phyloP scores from a whole-genome alignment of 495 filamentous ascomycete genomes.

The Trichocladium antarcticum region DNA sequence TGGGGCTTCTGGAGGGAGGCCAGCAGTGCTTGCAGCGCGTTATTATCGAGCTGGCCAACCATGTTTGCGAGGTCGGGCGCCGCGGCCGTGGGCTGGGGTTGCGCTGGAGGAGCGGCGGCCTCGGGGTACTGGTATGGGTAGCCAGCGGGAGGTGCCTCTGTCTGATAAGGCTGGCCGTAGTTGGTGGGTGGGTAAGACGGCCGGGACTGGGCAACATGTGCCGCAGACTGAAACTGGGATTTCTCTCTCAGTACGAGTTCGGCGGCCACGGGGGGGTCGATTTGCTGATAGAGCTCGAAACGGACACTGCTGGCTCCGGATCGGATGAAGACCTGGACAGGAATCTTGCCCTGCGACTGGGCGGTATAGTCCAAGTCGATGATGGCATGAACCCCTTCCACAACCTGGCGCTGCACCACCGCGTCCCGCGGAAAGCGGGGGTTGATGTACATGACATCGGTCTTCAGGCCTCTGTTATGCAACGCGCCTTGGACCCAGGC shows the following conservation, averaged over 20 bases:
- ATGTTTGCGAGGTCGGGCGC: constrained; percentile 44
- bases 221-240: constrained; percentile 22
- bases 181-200: constrained; percentile 12
- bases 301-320: constrained; percentile 55
- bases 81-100: constrained; percentile 29
- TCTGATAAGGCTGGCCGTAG: constrained; percentile 17
- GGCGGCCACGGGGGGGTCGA: constrained; percentile 65
- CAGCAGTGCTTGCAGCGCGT: constrained; percentile 61
- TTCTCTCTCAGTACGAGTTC: constrained; percentile 73
- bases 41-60: constrained; percentile 53
- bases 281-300: constrained; percentile 73
- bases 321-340: constrained; percentile 77
- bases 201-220: constrained; percentile 20
- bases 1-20: constrained; percentile 47
- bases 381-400: constrained; percentile 82
- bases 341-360: constrained; percentile 58
- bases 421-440: constrained; percentile 67
- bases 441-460: constrained; percentile 63
- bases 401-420: constrained; percentile 70
- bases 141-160: constrained; percentile 9
- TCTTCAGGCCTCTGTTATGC: constrained; percentile 53
- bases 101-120: constrained; percentile 22
- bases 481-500: constrained; percentile 71
- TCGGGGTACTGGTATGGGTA: constrained; percentile 29
- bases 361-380: constrained; percentile 58